Conservation (phyloP, 768 basidiomycete genomes). For the Mycena maculata region DNA sequence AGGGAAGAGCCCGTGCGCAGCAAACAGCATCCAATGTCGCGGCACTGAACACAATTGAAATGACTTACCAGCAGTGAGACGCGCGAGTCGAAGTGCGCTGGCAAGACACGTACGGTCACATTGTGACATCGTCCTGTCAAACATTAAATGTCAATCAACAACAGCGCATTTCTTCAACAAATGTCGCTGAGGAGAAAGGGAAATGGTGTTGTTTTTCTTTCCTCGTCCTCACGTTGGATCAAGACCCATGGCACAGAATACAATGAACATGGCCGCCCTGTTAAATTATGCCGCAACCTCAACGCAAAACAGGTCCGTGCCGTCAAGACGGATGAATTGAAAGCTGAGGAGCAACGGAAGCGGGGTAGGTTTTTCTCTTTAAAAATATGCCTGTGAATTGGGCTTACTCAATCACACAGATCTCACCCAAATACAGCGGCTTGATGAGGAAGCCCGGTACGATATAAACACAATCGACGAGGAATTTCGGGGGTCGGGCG, state of each 20-base stretch:
- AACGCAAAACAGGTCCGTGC: too few relatives aligned
- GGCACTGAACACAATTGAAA: not conserved
- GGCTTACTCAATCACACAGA: not conserved
- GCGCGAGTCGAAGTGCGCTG: not conserved
- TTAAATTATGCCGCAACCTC: too few relatives aligned
- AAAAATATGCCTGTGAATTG: not conserved
- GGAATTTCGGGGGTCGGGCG: not conserved
- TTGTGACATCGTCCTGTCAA: too few relatives aligned
- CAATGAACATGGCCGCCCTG: too few relatives aligned
- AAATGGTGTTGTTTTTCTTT: too few relatives aligned
- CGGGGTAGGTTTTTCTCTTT: not conserved
- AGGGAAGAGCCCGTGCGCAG: constrained; percentile 2
- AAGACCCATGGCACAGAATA: too few relatives aligned
- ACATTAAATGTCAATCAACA: too few relatives aligned
- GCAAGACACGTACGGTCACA: too few relatives aligned
- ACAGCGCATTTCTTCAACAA: too few relatives aligned
- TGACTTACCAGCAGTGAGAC: too few relatives aligned
- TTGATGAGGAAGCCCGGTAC: not conserved
- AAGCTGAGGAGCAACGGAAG: not conserved
- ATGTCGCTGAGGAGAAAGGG: too few relatives aligned
- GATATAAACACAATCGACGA: not conserved
- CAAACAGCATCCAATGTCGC: not conserved
- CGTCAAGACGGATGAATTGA: not conserved
- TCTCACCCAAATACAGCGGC: not conserved
- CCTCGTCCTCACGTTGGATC: too few relatives aligned